A percentile compares a stretch with the other conserved stretches of the same genome.
These are phyloP conservation scores for Phytophthora pseudosyringae DNA, from an alignment of 352 stramenopile species.

Conservation along the genomic window DNA sequence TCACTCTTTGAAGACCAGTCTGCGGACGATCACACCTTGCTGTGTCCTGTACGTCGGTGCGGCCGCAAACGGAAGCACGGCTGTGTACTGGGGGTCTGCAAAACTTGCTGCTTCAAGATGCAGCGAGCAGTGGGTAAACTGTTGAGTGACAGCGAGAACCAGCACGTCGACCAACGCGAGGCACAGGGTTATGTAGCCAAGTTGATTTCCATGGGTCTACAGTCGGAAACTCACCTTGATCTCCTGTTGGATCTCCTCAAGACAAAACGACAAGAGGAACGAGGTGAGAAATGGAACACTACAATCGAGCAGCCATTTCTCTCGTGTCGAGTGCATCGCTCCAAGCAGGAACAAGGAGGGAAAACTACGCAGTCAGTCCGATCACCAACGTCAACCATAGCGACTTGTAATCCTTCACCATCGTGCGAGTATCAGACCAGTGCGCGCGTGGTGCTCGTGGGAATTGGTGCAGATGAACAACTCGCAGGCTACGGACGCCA, in stretches of 20 bases:
- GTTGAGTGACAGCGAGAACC: neutral
- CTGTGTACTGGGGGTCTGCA: conserved; percentile 55
- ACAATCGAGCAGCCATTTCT: neutral
- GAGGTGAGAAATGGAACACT: neutral
- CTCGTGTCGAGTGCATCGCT: conserved; percentile 46
- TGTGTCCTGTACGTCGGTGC: conserved; percentile 51
- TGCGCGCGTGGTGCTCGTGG: conserved; percentile 87
- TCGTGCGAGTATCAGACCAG: conserved; percentile 43
- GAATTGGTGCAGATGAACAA: conserved; percentile 96
- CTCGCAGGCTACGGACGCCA: conserved; percentile 96
- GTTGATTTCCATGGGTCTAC: conserved; percentile 41
- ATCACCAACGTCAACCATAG: neutral
- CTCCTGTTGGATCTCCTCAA: conserved; percentile 27
- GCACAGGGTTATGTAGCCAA: conserved; percentile 23
- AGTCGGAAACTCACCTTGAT: conserved; percentile 21
- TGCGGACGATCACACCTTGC: neutral
- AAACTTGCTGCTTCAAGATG: conserved; percentile 56
- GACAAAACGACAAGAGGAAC: conserved; percentile 7
- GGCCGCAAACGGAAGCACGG: conserved; percentile 51
- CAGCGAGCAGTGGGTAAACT: conserved; percentile 40
- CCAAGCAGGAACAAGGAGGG: conserved; percentile 9
- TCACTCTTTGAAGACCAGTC: conserved; percentile 26
- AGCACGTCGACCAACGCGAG: conserved; percentile 3
- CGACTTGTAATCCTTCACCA: neutral
- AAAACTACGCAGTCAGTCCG: neutral